These are phyloP conservation scores for Solanum clarkiae DNA, from an alignment of 257 asterid species.

Conservation along the genomic window DNA sequence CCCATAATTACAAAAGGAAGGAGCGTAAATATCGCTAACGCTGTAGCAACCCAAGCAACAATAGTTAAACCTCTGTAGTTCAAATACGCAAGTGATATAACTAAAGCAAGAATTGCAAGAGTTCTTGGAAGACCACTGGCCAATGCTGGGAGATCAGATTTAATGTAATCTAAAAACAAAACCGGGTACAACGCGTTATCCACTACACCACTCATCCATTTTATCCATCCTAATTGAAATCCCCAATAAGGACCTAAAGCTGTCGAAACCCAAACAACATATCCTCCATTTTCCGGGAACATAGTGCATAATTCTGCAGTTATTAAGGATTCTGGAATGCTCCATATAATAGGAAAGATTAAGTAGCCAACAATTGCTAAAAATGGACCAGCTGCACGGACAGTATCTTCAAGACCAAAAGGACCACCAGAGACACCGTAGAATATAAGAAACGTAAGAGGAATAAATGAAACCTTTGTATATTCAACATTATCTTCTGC, in stretches of 20 bases:
- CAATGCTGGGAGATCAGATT: conserved; percentile 35
- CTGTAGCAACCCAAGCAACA: conserved; percentile 54
- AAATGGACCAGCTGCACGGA: conserved; percentile 50
- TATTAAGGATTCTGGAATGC: conserved; percentile 41
- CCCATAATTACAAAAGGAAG: conserved; percentile 61
- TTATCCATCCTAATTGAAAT: conserved; percentile 57
- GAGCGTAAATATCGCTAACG: conserved; percentile 35
- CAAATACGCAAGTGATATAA: conserved; percentile 36
- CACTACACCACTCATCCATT: conserved; percentile 62
- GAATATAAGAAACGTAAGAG: conserved; percentile 41
- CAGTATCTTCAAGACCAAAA: conserved; percentile 52
- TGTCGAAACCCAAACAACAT: conserved; percentile 50
- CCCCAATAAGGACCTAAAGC: conserved; percentile 52
- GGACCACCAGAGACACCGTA: conserved; percentile 58
- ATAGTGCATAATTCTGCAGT: conserved; percentile 47
- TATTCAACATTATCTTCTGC: conserved; percentile 17
- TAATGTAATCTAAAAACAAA: conserved; percentile 50
- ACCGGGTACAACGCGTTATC: conserved; percentile 63
- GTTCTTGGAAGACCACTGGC: conserved; percentile 35
- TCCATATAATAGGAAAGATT: conserved; percentile 43
- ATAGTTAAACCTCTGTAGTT: conserved; percentile 52
- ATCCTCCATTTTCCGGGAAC: conserved; percentile 52
- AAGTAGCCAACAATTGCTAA: conserved; percentile 39
- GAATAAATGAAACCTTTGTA: conserved; percentile 30
- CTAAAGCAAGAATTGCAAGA: conserved; percentile 17